Conservation (phyloP, 495 filamentous ascomycete species). For the Penicillium waksmanii region DNA sequence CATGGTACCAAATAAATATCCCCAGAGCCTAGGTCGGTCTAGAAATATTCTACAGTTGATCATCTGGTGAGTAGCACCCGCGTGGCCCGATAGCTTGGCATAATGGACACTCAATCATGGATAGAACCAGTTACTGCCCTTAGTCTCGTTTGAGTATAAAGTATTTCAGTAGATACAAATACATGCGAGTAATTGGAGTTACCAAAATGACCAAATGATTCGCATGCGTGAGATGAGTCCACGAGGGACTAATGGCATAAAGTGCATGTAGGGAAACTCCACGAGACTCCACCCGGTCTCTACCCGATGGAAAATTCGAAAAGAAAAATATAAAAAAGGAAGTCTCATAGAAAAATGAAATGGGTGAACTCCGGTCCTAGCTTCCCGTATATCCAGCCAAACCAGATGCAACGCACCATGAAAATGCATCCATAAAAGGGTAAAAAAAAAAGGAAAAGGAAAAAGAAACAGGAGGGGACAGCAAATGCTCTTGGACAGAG, state of each 20-base stretch:
- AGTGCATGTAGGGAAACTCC: no score
- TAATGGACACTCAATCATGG: no score
- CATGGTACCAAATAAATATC: not conserved
- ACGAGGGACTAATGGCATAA: no score
- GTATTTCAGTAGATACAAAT: not conserved
- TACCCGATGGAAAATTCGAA: no score
- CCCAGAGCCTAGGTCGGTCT: no score
- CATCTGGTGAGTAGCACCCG: not conserved
- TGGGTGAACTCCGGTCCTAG: conserved; percentile 17
- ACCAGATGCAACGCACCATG: conserved; percentile 15
- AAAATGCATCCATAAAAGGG: not conserved
- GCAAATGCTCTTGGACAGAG: not conserved
- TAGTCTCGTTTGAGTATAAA: not conserved
- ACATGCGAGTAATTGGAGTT: no score
- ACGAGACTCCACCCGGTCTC: no score
- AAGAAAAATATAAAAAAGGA: no score
- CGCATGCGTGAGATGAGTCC: not conserved
- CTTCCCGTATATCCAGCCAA: conserved; percentile 24
- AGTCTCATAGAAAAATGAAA: not conserved
- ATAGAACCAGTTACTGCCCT: no score
- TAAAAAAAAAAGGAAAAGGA: conserved; percentile 1
- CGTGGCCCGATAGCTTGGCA: not conserved
- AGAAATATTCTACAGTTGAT: no score
- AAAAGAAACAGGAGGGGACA: no score
- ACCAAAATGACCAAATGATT: not conserved